Evolutionary conservation across 164 flowering plant species (phyloP), one percentile per base, ranked within the genome.

Genomic region (Vitis amurensis): DNA sequence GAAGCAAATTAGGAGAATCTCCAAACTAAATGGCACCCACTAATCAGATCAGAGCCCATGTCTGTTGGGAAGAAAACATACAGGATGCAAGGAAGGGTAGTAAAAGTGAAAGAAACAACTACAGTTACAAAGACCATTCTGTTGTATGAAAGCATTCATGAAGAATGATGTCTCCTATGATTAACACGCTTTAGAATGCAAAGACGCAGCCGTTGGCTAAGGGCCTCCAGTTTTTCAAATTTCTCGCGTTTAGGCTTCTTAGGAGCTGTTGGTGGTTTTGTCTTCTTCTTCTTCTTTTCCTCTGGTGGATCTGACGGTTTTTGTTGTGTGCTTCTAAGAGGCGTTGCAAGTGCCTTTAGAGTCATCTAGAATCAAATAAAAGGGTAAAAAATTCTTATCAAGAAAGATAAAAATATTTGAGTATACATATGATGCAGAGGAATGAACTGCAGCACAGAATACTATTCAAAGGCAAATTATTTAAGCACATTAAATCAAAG

Each of bases 151-250:
- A 50, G 11, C 29, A 50, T 53, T 89, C 87, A 91, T 9, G 90
- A 80, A 27, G 94, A 81, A 8, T 70, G 64, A 48, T 86, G 82
- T 72, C 91, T 84, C 70, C 77, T 68, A 76, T 88, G 89, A 49
- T 82, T 85, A 63, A 86, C 88, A 73, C 87, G 80, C 81, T 74
- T 89, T 61, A 86, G 76, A 69, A 94, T 82, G 87, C 88, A 85
- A 67, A 71, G 88, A 0, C 97, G 88, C 31, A 94, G 61, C 0
- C 91, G 86, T 76, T 88, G 91, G 76, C 92, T 82, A 9, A 94
- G 73, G 57, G 97, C 89, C 70, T 89, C 98, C 4, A 88, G 72
- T 73, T 87, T 93, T 71, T 90, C 91, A 44, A 85, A 73, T 76
- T 84, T 91, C 66, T 89, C 95, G 5, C 75, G 73, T 74, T 72